phyloP scores from a whole-genome alignment of 768 basidiomycete species.

The Fomitopsis serialis region DNA sequence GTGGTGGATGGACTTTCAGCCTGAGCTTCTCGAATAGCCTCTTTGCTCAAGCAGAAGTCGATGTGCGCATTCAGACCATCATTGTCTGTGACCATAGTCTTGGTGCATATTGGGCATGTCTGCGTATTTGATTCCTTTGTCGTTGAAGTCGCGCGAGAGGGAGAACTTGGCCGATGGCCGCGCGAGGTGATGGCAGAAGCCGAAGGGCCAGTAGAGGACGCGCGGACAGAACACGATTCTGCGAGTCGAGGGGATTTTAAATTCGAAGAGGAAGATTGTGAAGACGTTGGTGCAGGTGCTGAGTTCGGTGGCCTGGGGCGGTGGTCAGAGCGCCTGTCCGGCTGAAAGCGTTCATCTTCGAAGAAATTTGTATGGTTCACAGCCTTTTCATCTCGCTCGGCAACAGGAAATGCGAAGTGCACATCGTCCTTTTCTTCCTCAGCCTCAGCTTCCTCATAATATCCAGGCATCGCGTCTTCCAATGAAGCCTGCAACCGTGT shows the following conservation, averaged over 20 bases:
- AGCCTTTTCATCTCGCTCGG: neutral
- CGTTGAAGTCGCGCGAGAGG: neutral
- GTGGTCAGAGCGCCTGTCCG: neutral
- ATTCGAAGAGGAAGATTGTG: neutral
- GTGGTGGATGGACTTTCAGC: conserved; percentile 17
- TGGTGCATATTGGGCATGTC: conserved; percentile 70
- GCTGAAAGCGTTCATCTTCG: neutral
- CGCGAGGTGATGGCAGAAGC: neutral
- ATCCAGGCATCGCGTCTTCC: conserved; percentile 22
- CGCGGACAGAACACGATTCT: neutral
- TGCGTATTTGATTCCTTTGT: conserved; percentile 19
- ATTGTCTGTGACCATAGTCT: conserved; percentile 63
- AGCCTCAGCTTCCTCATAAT: conserved; percentile 11
- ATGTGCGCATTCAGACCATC: conserved; percentile 80
- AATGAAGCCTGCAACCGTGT: conserved; percentile 16
- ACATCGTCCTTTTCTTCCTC: neutral
- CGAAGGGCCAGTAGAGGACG: neutral
- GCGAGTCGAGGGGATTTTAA: neutral
- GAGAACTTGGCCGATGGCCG: neutral
- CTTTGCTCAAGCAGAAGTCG: conserved; percentile 81
- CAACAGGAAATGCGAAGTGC: too few species aligned
- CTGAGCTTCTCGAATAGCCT: conserved; percentile 71
- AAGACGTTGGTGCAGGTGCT: neutral
- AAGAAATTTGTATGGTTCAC: neutral
- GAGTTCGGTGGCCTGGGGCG: conserved; percentile 1